Conservation (phyloP, 108 stramenopile species). For the Poteriospumella lacustris region DNA sequence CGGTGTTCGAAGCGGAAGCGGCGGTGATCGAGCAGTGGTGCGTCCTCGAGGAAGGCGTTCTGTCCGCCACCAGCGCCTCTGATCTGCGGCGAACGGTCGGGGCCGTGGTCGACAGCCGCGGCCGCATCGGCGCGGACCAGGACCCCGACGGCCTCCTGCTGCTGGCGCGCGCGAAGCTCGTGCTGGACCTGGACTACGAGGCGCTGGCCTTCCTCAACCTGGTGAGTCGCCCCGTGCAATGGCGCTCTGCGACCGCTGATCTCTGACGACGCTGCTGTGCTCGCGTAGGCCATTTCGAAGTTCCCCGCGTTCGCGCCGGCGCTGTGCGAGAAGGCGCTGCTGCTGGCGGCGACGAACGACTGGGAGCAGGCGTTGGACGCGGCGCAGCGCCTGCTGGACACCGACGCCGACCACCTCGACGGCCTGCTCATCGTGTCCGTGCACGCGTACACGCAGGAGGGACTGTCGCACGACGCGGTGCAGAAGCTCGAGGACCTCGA, state of each 20-base stretch:
- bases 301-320: constrained; percentile 53
- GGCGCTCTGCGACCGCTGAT: constrained; percentile 12
- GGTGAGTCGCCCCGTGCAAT: background rate
- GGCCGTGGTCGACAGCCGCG: constrained; percentile 34
- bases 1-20: constrained; percentile 11
- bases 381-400: constrained; percentile 30
- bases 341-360: constrained; percentile 39
- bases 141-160: constrained; percentile 54
- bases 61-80: constrained; percentile 26
- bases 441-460: constrained; percentile 27
- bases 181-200: constrained; percentile 27
- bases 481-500: constrained; percentile 34
- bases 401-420: constrained; percentile 23
- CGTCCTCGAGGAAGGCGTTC: constrained; percentile 37
- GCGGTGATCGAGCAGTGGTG: constrained; percentile 19
- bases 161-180: constrained; percentile 30
- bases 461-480: constrained; percentile 29
- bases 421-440: constrained; percentile 37
- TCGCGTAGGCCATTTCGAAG: constrained; percentile 39
- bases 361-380: constrained; percentile 55
- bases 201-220: constrained; percentile 14
- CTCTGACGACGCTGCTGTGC: background rate
- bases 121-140: too few relatives aligned
- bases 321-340: constrained; percentile 47
- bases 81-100: constrained; percentile 1